phyloP scores from a whole-genome alignment of 768 basidiomycete genomes.

The Pisolithus sp. region DNA sequence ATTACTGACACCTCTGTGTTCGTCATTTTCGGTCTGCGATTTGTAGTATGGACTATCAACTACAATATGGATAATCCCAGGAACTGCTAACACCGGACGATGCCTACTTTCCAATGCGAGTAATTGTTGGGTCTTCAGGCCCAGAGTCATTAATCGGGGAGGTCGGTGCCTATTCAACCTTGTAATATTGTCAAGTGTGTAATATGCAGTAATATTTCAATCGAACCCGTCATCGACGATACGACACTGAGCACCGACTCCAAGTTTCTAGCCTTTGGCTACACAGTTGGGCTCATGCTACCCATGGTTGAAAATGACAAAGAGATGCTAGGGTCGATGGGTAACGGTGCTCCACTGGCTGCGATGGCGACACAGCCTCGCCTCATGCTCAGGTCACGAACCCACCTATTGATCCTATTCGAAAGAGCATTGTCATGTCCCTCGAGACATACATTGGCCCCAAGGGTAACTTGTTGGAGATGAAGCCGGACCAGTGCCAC shows the following conservation, averaged over 20 bases:
- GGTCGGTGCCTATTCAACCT: constrained; percentile 50
- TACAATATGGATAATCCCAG: too few relatives aligned
- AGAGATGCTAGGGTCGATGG: constrained; percentile 98
- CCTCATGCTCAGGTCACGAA: too few relatives aligned
- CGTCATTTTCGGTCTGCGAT: too few relatives aligned
- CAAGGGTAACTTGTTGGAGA: too few relatives aligned
- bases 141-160: not conserved
- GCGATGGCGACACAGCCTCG: constrained; percentile 93
- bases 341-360: constrained; percentile 94
- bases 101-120: constrained; percentile 11
- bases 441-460: too few relatives aligned
- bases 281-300: constrained; percentile 92
- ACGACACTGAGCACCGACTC: constrained; percentile 81
- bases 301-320: constrained; percentile 94
- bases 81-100: too few relatives aligned
- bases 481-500: too few relatives aligned
- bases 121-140: constrained; percentile 19
- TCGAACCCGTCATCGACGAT: constrained; percentile 67
- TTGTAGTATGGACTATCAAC: too few relatives aligned
- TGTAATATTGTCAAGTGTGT: constrained; percentile 83
- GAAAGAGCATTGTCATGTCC: too few relatives aligned
- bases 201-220: constrained; percentile 53
- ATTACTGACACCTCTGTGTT: too few relatives aligned
- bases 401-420: too few relatives aligned
- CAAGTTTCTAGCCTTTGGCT: constrained; percentile 89